These are phyloP conservation scores for Lagerstroemia fauriei DNA, from an alignment of 441 rosid genomes.

Conservation along the genomic window DNA sequence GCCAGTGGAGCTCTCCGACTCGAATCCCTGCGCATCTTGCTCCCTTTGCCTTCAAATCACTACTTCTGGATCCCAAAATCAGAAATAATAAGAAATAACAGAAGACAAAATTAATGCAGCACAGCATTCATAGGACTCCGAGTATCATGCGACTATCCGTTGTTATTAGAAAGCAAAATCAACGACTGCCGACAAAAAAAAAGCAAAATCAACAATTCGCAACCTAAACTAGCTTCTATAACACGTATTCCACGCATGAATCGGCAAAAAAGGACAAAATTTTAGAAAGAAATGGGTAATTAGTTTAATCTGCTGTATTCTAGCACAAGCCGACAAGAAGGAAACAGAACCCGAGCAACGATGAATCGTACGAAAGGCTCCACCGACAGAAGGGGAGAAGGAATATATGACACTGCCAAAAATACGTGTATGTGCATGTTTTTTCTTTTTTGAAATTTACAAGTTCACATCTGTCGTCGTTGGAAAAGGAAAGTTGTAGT, in stretches of 20 bases:
- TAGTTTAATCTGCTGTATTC: background rate
- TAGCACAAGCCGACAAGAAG: background rate
- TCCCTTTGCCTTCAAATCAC: background rate
- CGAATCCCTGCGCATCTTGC: background rate
- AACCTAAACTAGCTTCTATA: background rate
- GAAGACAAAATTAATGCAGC: background rate
- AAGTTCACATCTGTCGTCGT: background rate
- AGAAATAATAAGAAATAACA: background rate
- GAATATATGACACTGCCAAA: background rate
- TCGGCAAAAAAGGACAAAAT: background rate
- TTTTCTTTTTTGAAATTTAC: background rate
- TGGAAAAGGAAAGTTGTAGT: background rate
- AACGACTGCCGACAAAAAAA: too few relatives aligned
- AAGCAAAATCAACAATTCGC: background rate
- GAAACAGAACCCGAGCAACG: background rate
- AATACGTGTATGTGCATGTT: background rate
- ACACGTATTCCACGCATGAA: background rate
- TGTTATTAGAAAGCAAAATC: background rate
- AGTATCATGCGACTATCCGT: constrained; percentile 11
- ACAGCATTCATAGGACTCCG: background rate
- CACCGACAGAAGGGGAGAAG: background rate
- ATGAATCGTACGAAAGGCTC: background rate
- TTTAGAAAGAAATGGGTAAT: background rate
- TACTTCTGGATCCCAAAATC: background rate
- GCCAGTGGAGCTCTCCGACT: background rate